These are phyloP conservation scores for Alisma plantagoaquatica DNA, from an alignment of 106 monocot genomes.

Conservation along the genomic window DNA sequence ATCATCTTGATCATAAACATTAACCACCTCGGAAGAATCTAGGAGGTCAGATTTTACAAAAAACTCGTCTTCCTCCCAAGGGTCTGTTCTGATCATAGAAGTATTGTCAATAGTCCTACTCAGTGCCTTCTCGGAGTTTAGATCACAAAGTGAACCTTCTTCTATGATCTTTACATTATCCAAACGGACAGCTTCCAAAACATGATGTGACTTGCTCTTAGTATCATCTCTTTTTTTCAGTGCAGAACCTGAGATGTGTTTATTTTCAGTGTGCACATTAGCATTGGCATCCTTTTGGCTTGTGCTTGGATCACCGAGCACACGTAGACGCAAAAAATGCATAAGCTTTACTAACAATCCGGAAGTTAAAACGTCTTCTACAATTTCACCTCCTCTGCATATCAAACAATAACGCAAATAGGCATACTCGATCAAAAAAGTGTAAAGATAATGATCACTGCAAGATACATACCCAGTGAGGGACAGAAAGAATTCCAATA, in stretches of 20 bases:
- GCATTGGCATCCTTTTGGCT: constrained; percentile 53
- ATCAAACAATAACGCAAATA: constrained; percentile 1
- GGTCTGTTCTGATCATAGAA: constrained; percentile 25
- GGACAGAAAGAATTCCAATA: constrained; percentile 80
- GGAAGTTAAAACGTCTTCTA: constrained; percentile 72
- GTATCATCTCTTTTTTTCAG: constrained; percentile 57
- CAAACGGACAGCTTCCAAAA: constrained; percentile 34
- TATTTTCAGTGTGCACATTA: constrained; percentile 30
- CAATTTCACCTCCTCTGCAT: constrained; percentile 60
- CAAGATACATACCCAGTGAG: constrained; percentile 33
- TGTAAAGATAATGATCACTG: not conserved
- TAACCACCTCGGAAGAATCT: constrained; percentile 39
- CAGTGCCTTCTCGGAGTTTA: constrained; percentile 23
- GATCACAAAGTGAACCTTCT: constrained; percentile 33
- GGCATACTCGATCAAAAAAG: not conserved
- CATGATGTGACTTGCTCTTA: constrained; percentile 37
- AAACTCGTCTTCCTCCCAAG: constrained; percentile 24
- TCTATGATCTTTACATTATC: constrained; percentile 36
- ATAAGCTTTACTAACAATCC: constrained; percentile 87
- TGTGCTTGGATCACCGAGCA: constrained; percentile 54
- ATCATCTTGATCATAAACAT: constrained; percentile 14
- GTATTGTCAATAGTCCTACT: constrained; percentile 19
- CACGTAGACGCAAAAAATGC: constrained; percentile 60
- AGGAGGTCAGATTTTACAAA: constrained; percentile 33
- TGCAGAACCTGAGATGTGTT: constrained; percentile 31